Base-by-base conservation (phyloP, 257 asterid genomes). In the Solanum raphanifolium region DNA sequence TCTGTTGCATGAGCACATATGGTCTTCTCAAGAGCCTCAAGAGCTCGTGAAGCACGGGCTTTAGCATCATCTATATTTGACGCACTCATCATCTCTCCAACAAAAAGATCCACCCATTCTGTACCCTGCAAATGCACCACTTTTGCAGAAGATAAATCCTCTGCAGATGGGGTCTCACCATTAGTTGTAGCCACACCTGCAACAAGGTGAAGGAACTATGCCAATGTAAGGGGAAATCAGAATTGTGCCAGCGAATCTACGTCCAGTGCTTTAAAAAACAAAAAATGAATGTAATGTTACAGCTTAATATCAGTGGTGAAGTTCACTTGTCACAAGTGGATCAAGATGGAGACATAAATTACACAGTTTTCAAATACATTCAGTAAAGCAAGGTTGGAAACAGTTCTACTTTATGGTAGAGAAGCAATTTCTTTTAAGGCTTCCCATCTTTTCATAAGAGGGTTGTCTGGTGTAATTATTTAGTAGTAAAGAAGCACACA, bases 71-170 rank as follows among this genome's bases (percentile, higher is more conserved):
- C 91, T 73, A 92, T 81, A 27, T 90, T 87, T 23, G 90, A 87
- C 34, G 92, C 91, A 90, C 90, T 92, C 87, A 75, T 84, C 94
- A 91, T 92, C 86, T 92, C 93, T 68, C 90, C 87, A 65, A 91
- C 91, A 75, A 92, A 89, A 32, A 91, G 91, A 62, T 92, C 94
- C 82, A 91, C 93, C 94, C 93, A 90, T 34, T 91, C 92, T 25
- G 90, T 89, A 82, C 89, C 87, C n/a, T 79, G 90, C 86, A 84
- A 55, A 86, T 86, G 87, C 71, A 84, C 78, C 31, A 72, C 88
- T 46, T 85, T 55, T 9, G 86, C 86, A 43, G 78, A 7, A 39
- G 88, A 89, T 52, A 88, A 87, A 89, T 90, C 93, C 87, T 89
- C 91, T 23, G 85, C 75, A 52, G 93, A 79, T 78, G 90, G 85